Base-by-base conservation (phyloP, 495 filamentous ascomycete genomes). In the Aspergillus asperescens region DNA sequence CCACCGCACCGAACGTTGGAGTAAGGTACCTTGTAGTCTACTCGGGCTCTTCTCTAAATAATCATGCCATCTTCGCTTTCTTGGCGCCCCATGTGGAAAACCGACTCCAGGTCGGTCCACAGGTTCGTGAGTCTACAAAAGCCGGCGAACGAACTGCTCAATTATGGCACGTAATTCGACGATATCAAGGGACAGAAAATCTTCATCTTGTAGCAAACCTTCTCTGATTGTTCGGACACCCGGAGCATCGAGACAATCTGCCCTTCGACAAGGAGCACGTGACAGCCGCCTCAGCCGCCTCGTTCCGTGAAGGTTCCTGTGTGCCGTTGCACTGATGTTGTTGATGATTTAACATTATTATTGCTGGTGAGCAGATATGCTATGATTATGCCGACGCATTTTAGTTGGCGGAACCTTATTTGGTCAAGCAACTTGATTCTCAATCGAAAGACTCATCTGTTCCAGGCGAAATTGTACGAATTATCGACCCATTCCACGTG, bases 281-380 rank as follows among this genome's bases (percentile, higher is more conserved):
- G 55, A 52, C 40, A 45, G n/a, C 15, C 23, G 43, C 43, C 45
- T 24, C 45, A 48, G 18, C 27, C 18, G 28, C 29, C 35, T 5
- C 20, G 3, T 23, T 27, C 46, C 32, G 12, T 32, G 6, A 28
- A 47, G 23, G 34, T 28, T 57, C 52, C 54, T 48, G 37, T 43
- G 19, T 57, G 55, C 55, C 55, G 55, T 57, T 34, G 28, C 24
- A 28, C 10, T 18, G 15, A 44, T 10, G 9, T 4, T 15, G 13
- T 10, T 8, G 20, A 23, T 16, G 18, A 15, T 31, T 32, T 40
- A 40, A 40, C 2, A 22, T 40, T 40, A 44, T 4, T 19, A 7
- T 12, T 47, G 29, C 18, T 46, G 43, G 43, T 32, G 42, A 27
- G 5, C 42, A 20, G 42, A 46, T 32, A 22, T 9, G 7, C 18